These are phyloP conservation scores for Myriosclerotinia curreyana DNA, from an alignment of 2,329 filamentous ascomycete species.

Conservation along the genomic window DNA sequence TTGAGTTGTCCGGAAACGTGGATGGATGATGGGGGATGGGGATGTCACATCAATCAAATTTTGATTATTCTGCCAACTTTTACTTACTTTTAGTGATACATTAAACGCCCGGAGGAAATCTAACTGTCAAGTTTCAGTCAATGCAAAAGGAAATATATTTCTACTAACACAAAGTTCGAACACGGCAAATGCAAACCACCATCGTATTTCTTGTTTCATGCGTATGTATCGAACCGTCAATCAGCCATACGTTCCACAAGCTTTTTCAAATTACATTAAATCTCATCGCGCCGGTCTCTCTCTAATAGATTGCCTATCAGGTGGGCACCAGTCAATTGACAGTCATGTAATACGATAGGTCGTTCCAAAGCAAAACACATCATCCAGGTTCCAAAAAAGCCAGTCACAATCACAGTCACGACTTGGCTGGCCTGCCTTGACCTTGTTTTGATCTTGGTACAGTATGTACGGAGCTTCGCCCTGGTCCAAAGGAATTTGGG, in stretches of 20 bases:
- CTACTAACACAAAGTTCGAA: neutral
- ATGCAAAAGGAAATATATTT: conserved; percentile 1
- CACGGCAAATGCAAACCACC: neutral
- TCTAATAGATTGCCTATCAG: conserved; percentile 20
- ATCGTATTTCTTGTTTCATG: conserved; percentile 10
- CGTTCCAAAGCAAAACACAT: conserved; percentile 12
- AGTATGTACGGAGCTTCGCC: neutral
- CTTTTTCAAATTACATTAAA: conserved; percentile 2
- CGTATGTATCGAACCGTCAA: conserved; percentile 18
- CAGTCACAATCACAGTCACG: neutral
- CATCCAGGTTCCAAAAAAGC: neutral
- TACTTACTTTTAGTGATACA: neutral
- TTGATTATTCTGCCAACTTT: neutral
- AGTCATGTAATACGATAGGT: conserved; percentile 12
- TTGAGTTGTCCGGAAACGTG: conserved; percentile 10
- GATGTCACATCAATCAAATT: neutral
- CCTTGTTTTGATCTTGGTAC: conserved; percentile 9
- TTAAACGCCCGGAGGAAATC: conserved; percentile 7
- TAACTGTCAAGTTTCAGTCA: conserved; percentile 19
- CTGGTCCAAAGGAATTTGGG: conserved; percentile 11
- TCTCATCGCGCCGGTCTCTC: conserved; percentile 4
- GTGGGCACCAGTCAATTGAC: conserved; percentile 13
- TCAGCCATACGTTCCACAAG: conserved; percentile 22
- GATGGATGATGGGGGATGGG: neutral
- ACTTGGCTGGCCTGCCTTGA: neutral